Conservation (phyloP, 1,284 basidiomycete genomes). For the Gastroboletus turbinatus region DNA sequence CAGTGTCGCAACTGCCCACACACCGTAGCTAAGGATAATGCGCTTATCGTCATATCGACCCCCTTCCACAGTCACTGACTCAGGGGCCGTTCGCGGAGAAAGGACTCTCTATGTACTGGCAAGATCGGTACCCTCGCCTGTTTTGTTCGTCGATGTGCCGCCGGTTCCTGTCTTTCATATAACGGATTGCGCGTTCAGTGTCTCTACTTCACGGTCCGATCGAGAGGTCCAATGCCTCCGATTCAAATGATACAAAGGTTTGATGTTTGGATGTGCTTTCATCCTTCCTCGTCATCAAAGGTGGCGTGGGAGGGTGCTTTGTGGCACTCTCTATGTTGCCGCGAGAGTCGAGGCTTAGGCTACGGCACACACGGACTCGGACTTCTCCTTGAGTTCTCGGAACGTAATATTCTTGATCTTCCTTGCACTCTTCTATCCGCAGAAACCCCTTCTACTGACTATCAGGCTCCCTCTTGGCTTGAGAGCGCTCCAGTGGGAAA, state of each 20-base stretch:
- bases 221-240: not conserved
- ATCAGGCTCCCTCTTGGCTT: not conserved
- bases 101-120: not conserved
- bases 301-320: not conserved
- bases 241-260: not conserved
- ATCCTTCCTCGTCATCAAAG: too few species aligned
- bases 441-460: not conserved
- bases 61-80: too few species aligned
- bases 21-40: not conserved
- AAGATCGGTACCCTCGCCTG: not conserved
- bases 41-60: not conserved
- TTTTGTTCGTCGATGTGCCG: not conserved
- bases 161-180: not conserved
- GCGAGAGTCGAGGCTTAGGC: not conserved
- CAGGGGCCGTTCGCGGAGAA: not conserved
- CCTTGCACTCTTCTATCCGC: not conserved
- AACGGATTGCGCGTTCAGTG: not conserved
- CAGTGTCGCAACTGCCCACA: too few species aligned
- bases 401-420: not conserved
- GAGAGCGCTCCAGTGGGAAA: not conserved
- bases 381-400: not conserved
- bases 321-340: not conserved
- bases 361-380: too few species aligned
- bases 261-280: not conserved
- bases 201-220: not conserved